phyloP scores from a whole-genome alignment of 805 yeast genomes.

The Wickerhamomyces hampshirensis region DNA sequence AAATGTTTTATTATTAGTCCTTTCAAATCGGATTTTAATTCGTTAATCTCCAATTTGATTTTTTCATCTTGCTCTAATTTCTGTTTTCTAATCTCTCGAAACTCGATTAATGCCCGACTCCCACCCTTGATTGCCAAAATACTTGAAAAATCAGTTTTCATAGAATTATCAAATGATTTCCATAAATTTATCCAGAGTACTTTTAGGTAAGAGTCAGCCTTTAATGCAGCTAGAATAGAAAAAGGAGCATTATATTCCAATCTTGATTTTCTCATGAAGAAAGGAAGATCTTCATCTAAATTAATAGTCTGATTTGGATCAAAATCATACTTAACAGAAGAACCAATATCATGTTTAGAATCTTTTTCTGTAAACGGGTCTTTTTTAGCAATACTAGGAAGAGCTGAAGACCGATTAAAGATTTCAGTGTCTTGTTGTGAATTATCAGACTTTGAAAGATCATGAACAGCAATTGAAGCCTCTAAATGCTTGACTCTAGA shows the following conservation, averaged over 20 bases:
- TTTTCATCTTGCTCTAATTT: constrained; percentile 7
- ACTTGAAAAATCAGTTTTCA: constrained; percentile 3
- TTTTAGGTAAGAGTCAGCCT: constrained; percentile 39
- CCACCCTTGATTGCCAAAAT: background rate
- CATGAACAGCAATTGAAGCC: constrained; percentile 36
- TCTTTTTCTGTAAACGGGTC: background rate
- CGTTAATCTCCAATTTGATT: constrained; percentile 1
- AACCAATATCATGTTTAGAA: background rate
- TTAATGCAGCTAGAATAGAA: constrained; percentile 42
- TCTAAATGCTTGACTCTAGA: constrained; percentile 43
- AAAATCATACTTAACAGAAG: constrained; percentile 10
- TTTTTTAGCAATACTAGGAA: background rate
- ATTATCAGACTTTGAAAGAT: constrained; percentile 17
- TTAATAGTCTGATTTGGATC: constrained; percentile 34
- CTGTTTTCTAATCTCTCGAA: constrained; percentile 11
- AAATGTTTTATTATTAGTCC: constrained; percentile 11
- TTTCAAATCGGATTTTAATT: constrained; percentile 3
- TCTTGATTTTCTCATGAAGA: constrained; percentile 35
- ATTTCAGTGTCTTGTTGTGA: too few relatives aligned
- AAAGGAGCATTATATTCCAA: constrained; percentile 48
- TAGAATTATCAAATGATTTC: constrained; percentile 10
- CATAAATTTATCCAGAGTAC: constrained; percentile 30
- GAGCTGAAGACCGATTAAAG: too few relatives aligned
- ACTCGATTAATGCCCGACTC: constrained; percentile 6
- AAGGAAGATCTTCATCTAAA: constrained; percentile 40